Conservation (phyloP, 2,329 filamentous ascomycete genomes). For the Anthostomella pinea region DNA sequence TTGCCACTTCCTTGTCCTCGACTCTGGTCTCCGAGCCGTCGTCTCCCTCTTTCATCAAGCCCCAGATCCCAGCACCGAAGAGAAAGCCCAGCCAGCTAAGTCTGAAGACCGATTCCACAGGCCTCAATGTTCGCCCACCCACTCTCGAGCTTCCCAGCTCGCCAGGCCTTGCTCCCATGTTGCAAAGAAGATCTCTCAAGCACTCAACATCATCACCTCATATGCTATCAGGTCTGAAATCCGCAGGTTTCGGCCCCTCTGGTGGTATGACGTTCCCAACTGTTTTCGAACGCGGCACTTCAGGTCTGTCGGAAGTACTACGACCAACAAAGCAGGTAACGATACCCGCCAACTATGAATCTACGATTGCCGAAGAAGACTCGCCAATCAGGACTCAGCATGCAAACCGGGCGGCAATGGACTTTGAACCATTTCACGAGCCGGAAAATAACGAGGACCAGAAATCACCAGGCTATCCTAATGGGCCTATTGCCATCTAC, state of each 20-base stretch:
- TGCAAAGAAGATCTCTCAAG: slow-evolving; percentile 61
- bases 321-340: slow-evolving; percentile 47
- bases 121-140: slow-evolving; percentile 47
- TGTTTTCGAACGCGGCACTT: slow-evolving; percentile 57
- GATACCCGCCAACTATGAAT: slow-evolving; percentile 32
- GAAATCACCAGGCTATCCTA: slow-evolving; percentile 78
- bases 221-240: slow-evolving; percentile 59
- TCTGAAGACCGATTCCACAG: slow-evolving; percentile 67
- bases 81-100: slow-evolving; percentile 77
- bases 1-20: slow-evolving; percentile 44
- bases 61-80: slow-evolving; percentile 66
- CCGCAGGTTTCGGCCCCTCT: slow-evolving; percentile 56
- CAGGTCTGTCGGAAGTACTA: slow-evolving; percentile 56
- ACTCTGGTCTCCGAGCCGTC: slow-evolving; percentile 62
- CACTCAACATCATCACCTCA: slow-evolving; percentile 67
- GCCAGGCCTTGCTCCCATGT: slow-evolving; percentile 54
- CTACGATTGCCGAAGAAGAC: slow-evolving; percentile 52
- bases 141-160: slow-evolving; percentile 55
- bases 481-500: slow-evolving; percentile 80
- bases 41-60: slow-evolving; percentile 78
- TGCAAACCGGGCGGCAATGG: slow-evolving; percentile 56
- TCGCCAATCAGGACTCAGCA: slow-evolving; percentile 60
- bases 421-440: slow-evolving; percentile 60
- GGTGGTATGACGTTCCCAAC: slow-evolving; percentile 65
- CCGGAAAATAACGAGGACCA: slow-evolving; percentile 74